These are phyloP conservation scores for Trichoderma afroharzianum DNA, from an alignment of 2,329 filamentous ascomycete genomes.

Conservation along the genomic window DNA sequence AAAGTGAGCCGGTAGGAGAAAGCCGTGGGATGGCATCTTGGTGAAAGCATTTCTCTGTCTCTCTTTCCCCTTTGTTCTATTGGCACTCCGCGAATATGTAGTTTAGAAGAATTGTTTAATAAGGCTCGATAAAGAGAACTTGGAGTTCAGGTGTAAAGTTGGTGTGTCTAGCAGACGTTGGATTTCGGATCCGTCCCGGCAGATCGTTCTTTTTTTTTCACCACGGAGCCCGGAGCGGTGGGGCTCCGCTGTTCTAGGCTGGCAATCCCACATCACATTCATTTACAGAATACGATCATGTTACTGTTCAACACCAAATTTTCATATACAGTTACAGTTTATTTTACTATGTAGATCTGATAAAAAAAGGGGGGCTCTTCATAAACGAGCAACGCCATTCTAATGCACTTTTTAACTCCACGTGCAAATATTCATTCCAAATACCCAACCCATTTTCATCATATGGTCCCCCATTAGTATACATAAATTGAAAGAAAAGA, in stretches of 20 bases:
- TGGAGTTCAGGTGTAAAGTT: neutral
- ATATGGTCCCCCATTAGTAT: neutral
- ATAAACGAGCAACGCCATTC: neutral
- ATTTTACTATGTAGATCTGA: neutral
- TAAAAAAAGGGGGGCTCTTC: neutral
- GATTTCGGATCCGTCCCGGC: neutral
- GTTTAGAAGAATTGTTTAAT: neutral
- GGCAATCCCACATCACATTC: neutral
- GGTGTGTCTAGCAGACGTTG: neutral
- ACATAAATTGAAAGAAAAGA: neutral
- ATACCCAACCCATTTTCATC: neutral
- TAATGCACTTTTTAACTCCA: neutral
- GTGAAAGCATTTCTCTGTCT: neutral
- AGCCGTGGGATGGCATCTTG: neutral
- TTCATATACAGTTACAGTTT: no score
- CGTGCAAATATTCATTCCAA: neutral
- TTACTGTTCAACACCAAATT: neutral
- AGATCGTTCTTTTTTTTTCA: neutral
- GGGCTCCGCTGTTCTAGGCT: neutral
- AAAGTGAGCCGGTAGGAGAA: neutral
- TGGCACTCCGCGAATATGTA: neutral
- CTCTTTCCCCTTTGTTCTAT: neutral
- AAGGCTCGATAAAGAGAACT: neutral
- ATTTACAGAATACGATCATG: neutral
- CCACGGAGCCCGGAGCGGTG: neutral